Conservation (phyloP, 495 filamentous ascomycete genomes). For the Schizothecium vesticola region DNA sequence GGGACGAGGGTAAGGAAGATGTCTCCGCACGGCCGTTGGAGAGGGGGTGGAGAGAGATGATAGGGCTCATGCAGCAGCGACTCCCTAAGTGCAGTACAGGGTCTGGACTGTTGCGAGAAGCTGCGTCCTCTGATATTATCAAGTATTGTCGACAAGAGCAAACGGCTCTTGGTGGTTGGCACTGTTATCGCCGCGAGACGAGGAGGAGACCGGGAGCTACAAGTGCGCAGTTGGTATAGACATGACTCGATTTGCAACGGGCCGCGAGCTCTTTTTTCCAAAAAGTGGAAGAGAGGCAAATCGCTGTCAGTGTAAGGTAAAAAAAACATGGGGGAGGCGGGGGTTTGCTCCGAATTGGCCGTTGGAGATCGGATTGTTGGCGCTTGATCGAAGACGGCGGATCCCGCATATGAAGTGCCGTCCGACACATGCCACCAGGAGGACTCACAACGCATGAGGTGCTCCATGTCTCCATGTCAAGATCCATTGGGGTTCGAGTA, state of each 20-base stretch:
- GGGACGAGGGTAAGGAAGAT: background rate
- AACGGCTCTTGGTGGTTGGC: background rate
- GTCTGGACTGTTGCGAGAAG: background rate
- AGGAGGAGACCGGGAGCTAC: background rate
- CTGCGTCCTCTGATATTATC: background rate
- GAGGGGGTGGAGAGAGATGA: background rate
- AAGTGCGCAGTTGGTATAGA: background rate
- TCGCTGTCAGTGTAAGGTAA: background rate
- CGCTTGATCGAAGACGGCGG: background rate
- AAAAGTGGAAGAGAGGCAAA: background rate
- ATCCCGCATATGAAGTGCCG: background rate
- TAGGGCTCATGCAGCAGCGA: background rate
- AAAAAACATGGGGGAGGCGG: background rate
- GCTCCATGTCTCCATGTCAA: too few species aligned
- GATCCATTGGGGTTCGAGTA: background rate
- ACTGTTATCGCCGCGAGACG: background rate
- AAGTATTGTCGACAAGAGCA: background rate
- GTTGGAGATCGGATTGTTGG: background rate
- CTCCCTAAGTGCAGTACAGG: background rate
- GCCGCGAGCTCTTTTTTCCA: background rate
- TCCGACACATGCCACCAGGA: background rate
- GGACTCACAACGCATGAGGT: background rate
- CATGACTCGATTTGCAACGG: background rate
- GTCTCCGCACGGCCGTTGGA: background rate
- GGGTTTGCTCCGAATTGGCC: background rate